These are phyloP conservation scores for Fusarium sororula DNA, from an alignment of 2,329 filamentous ascomycete species.

Conservation along the genomic window DNA sequence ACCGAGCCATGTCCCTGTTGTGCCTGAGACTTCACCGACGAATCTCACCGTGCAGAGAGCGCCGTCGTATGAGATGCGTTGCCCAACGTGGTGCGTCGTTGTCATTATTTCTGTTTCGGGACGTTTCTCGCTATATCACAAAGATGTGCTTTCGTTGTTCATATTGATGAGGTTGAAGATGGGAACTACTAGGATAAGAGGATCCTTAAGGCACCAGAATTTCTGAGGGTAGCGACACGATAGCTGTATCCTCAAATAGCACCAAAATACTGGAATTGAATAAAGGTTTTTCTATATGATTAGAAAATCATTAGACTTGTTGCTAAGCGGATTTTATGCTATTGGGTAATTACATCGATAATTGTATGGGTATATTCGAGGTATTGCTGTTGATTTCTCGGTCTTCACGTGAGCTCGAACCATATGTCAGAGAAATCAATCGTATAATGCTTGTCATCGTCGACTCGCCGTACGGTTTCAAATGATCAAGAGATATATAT, in stretches of 20 bases:
- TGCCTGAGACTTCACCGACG: constrained; percentile 78
- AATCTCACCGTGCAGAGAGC: constrained; percentile 87
- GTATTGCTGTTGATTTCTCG: no score
- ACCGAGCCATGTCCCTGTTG: constrained; percentile 84
- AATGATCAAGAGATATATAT: neutral
- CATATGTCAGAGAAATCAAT: no score
- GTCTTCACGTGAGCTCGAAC: neutral
- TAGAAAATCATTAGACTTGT: neutral
- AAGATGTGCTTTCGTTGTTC: neutral
- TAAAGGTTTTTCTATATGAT: no score
- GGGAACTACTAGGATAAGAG: neutral
- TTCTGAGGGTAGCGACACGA: constrained; percentile 1
- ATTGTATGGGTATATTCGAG: no score
- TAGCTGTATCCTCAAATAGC: neutral
- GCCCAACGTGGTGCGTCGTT: constrained; percentile 62
- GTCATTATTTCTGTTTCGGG: constrained; percentile 47
- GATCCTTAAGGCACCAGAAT: constrained; percentile 23
- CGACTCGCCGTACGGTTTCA: neutral
- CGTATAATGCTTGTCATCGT: no score
- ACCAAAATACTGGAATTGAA: neutral
- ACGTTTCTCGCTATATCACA: neutral
- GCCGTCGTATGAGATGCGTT: constrained; percentile 82
- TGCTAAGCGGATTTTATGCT: neutral
- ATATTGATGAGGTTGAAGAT: neutral
- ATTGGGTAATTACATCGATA: neutral